A percentile compares a stretch with the other conserved stretches of the same genome.
Evolutionary conservation across 805 yeast species (phyloP).

Genomic region (Ogataea kodamae): DNA sequence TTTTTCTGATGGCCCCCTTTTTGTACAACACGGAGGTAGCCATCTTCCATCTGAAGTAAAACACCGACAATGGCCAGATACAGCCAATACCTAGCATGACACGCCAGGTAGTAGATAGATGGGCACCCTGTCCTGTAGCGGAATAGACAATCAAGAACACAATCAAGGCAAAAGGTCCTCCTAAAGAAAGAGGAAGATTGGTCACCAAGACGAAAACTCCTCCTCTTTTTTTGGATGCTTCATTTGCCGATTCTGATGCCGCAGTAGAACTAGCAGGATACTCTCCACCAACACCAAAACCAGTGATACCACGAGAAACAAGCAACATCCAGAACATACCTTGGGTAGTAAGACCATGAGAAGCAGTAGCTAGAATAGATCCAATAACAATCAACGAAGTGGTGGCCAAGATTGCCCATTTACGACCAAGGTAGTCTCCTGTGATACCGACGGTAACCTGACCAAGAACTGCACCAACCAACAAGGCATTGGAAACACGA

Average conservation of each 20-base stretch:
- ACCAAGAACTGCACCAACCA: constrained; percentile 59
- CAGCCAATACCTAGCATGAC: constrained; percentile 62
- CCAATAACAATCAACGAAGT: constrained; percentile 57
- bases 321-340: constrained; percentile 59
- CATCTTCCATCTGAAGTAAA: constrained; percentile 69
- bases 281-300: constrained; percentile 71
- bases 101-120: constrained; percentile 60
- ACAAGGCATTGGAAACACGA: constrained; percentile 38
- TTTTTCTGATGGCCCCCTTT: constrained; percentile 57
- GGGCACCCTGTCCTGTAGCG: constrained; percentile 45
- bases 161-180: constrained; percentile 73
- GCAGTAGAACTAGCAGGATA: constrained; percentile 63
- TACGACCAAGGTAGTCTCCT: constrained; percentile 57
- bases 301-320: constrained; percentile 70
- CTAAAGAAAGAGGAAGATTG: constrained; percentile 68
- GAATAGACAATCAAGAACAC: constrained; percentile 65
- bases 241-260: constrained; percentile 64
- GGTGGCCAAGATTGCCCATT: constrained; percentile 57
- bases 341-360: constrained; percentile 46
- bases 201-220: constrained; percentile 63
- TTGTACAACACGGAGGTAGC: constrained; percentile 61
- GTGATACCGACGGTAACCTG: constrained; percentile 55
- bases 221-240: constrained; percentile 58
- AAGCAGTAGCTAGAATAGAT: constrained; percentile 53
- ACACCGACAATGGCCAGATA: constrained; percentile 67